phyloP scores from a whole-genome alignment of 78 protist genomes.

The Planoprotostelium fungivorum region DNA sequence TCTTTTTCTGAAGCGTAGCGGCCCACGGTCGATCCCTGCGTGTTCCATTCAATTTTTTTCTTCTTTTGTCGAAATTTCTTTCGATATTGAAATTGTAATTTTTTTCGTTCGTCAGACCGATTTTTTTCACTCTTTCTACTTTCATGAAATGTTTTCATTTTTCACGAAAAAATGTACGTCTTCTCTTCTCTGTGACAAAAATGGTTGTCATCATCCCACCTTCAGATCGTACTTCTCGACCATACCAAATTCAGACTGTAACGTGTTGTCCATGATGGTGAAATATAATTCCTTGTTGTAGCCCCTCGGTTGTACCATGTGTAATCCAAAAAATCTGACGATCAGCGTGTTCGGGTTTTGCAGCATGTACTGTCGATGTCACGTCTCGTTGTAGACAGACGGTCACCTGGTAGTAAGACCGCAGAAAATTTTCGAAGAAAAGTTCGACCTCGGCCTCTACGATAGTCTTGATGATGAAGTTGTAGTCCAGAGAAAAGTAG shows the following conservation, averaged over 20 bases:
- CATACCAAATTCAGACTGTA: conserved; percentile 29
- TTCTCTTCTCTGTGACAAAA: no score
- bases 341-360: conserved; percentile 56
- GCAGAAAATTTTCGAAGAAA: conserved; percentile 21
- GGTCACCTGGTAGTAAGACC: conserved; percentile 15
- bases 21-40: conserved; percentile 26
- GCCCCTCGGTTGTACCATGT: conserved; percentile 8
- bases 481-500: conserved; percentile 26
- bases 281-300: conserved; percentile 7
- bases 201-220: no score
- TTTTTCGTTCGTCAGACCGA: no score
- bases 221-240: conserved; percentile 66
- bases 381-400: background rate
- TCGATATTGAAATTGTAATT: no score
- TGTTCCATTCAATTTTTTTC: no score
- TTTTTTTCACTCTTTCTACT: no score
- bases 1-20: conserved; percentile 46
- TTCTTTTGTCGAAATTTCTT: no score
- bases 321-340: conserved; percentile 47
- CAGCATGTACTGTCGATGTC: conserved; percentile 13
- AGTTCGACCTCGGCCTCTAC: conserved; percentile 13
- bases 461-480: conserved; percentile 51
- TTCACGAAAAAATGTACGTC: no score
- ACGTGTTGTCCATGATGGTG: conserved; percentile 67
- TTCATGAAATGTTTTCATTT: no score